phyloP scores from a whole-genome alignment of 148 eudicot species.

The Cornus kousa region DNA sequence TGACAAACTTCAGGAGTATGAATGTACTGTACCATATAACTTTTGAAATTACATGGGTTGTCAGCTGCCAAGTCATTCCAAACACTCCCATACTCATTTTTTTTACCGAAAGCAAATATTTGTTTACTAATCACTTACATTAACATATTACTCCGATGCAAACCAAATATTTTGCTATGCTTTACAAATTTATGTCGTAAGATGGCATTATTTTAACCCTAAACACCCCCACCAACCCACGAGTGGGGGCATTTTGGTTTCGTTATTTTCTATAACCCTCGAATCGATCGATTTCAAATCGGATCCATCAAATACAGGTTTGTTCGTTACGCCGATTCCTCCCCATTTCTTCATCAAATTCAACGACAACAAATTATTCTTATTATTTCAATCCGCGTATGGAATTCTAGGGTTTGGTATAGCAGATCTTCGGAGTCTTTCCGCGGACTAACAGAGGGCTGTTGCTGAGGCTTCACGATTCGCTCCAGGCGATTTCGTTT shows the following conservation, averaged over 20 bases:
- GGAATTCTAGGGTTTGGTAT: neutral
- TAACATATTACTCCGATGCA: no score
- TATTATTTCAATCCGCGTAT: neutral
- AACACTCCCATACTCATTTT: no score
- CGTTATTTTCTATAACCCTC: neutral
- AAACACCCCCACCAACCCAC: constrained; percentile 3
- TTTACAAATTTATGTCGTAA: no score
- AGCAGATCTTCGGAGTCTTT: neutral
- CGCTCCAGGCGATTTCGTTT: constrained; percentile 13
- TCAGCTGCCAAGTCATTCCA: no score
- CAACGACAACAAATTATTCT: neutral
- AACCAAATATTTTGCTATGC: no score
- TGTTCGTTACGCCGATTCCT: neutral
- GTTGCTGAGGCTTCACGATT: constrained; percentile 6
- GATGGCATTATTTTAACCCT: neutral
- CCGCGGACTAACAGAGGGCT: neutral
- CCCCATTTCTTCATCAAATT: neutral
- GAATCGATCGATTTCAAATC: constrained; percentile 8
- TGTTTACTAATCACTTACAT: no score
- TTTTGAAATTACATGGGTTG: no score
- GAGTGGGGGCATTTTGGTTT: constrained; percentile 1
- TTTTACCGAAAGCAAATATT: no score
- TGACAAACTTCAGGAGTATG: no score
- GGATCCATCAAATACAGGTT: neutral
- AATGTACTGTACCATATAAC: no score